phyloP scores from a whole-genome alignment of 495 filamentous ascomycete species.

The Xylaria intraflava region DNA sequence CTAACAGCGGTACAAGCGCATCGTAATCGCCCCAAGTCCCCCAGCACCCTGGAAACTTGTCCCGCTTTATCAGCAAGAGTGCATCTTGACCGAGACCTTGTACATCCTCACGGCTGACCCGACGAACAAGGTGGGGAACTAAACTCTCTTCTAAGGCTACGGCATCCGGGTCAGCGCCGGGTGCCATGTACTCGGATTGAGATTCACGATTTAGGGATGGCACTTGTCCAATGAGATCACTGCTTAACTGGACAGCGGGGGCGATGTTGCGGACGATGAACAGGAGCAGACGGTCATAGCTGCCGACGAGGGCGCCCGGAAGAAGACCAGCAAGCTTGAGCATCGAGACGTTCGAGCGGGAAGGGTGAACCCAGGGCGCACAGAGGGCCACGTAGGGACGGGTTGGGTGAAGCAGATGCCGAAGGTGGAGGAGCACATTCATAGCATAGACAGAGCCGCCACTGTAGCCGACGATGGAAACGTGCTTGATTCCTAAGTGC shows the following conservation, averaged over 20 bases:
- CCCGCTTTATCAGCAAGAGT: not conserved
- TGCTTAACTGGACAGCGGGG: not conserved
- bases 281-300: conserved; percentile 31
- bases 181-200: not conserved
- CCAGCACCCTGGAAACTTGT: conserved; percentile 5
- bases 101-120: not conserved
- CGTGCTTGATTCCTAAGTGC: conserved; percentile 33
- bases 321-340: conserved; percentile 14
- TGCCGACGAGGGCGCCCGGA: conserved; percentile 19
- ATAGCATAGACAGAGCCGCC: conserved; percentile 42
- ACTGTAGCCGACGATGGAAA: conserved; percentile 37
- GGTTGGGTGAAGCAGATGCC: conserved; percentile 32
- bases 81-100: conserved; percentile 3
- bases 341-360: conserved; percentile 28
- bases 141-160: not conserved
- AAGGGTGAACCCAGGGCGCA: conserved; percentile 42
- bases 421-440: conserved; percentile 35
- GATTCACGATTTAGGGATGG: not conserved
- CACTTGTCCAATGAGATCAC: not conserved
- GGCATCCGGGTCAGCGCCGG: not conserved
- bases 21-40: conserved; percentile 4
- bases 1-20: conserved; percentile 3
- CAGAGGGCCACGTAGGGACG: conserved; percentile 31
- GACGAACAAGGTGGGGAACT: not conserved
- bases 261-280: conserved; percentile 24